phyloP scores from a whole-genome alignment of 495 filamentous ascomycete species.

The Thermothielavioides terrestris region DNA sequence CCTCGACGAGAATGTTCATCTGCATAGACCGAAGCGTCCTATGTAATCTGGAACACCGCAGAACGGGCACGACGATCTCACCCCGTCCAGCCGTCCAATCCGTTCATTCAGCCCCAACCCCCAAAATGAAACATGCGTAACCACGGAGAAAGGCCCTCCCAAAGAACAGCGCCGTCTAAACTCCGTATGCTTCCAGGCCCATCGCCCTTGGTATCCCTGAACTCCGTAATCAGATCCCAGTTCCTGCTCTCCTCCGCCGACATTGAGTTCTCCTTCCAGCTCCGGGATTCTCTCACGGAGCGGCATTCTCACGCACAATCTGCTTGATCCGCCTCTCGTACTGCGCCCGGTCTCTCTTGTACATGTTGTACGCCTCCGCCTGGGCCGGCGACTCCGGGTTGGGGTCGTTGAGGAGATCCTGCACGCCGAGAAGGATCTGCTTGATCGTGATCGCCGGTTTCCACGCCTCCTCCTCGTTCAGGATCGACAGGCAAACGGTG shows the following conservation, averaged over 20 bases:
- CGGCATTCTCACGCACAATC: conserved; percentile 80
- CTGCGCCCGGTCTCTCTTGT: conserved; percentile 77
- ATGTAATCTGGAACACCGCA: not conserved
- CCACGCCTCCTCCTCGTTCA: conserved; percentile 99
- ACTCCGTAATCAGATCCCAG: conserved; percentile 9
- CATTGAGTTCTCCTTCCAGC: not conserved
- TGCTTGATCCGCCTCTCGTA: conserved; percentile 84
- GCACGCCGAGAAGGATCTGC: conserved; percentile 90
- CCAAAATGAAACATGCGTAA: conserved; percentile 3
- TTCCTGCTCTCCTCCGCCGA: not conserved
- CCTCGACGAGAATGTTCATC: not conserved
- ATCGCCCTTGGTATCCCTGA: conserved; percentile 17
- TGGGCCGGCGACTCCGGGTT: conserved; percentile 97
- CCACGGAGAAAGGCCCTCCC: not conserved
- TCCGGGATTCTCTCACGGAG: conserved; percentile 25
- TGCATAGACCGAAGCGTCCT: not conserved
- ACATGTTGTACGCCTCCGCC: conserved; percentile 94
- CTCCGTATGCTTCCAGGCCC: conserved; percentile 9
- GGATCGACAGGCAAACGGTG: conserved; percentile 92
- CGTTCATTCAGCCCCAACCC: not conserved
- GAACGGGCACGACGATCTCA: not conserved
- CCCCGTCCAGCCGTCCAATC: not conserved
- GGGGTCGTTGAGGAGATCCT: conserved; percentile 90
- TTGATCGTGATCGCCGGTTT: conserved; percentile 97
- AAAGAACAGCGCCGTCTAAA: conserved; percentile 8